These are phyloP conservation scores for Saccharomycopsis selenospora DNA, from an alignment of 805 yeast species.

Conservation along the genomic window DNA sequence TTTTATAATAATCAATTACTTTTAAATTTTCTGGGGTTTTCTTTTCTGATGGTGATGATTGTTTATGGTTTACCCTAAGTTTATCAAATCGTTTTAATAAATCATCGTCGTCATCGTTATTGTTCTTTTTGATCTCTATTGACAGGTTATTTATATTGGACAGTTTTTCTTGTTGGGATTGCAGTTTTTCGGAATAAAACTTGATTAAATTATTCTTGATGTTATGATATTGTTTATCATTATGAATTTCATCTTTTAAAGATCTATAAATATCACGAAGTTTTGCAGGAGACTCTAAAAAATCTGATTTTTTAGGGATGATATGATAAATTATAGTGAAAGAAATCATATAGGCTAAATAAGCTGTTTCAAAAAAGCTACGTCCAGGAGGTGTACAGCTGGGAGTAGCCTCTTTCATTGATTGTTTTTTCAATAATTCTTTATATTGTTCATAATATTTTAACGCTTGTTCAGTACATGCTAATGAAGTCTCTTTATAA, in stretches of 20 bases:
- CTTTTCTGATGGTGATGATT: neutral
- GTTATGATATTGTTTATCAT: neutral
- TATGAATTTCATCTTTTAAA: neutral
- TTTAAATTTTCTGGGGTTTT: neutral
- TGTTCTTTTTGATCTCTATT: no score
- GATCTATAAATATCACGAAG: neutral
- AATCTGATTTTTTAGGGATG: neutral
- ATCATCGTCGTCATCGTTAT: no score
- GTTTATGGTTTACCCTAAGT: neutral
- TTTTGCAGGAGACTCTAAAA: neutral
- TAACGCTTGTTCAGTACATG: neutral
- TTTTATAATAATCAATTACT: neutral
- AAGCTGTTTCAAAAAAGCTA: neutral
- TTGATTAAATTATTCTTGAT: neutral
- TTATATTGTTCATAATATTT: slow-evolving; percentile 1
- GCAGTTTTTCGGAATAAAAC: no score
- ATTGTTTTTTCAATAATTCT: neutral
- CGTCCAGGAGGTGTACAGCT: neutral
- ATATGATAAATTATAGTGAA: neutral
- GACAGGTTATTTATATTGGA: no score
- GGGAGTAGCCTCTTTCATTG: neutral
- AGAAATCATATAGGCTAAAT: slow-evolving; percentile 1
- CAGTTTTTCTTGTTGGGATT: no score
- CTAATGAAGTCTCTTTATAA: neutral
- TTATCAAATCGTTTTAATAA: neutral